These are phyloP conservation scores for Benincasa hispida DNA, from an alignment of 306 rosid species.

Conservation along the genomic window DNA sequence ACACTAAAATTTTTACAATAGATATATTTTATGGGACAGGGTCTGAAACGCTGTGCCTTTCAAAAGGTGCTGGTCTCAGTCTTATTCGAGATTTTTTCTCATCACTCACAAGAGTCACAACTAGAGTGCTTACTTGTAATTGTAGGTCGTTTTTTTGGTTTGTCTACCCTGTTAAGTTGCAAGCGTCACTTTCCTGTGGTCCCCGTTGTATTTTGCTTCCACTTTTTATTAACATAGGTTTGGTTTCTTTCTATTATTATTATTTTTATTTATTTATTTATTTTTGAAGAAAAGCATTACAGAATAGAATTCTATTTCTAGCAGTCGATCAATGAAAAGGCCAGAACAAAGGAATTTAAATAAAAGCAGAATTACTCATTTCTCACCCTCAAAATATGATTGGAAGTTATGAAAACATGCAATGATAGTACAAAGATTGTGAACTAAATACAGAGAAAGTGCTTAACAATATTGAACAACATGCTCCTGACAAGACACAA, in stretches of 20 bases:
- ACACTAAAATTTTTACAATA: not conserved
- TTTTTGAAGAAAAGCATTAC: not conserved
- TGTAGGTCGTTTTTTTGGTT: not conserved
- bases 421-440: not conserved
- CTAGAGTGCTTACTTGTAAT: not conserved
- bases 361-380: not conserved
- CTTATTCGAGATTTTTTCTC: not conserved
- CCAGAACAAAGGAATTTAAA: not conserved
- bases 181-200: too few relatives aligned
- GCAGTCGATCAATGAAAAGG: not conserved
- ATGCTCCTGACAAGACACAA: not conserved
- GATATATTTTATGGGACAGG: not conserved
- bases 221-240: not conserved
- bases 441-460: not conserved
- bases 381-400: not conserved
- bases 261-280: too few relatives aligned
- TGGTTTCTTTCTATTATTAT: not conserved
- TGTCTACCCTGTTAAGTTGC: not conserved
- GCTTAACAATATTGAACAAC: conserved; percentile 1
- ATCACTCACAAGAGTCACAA: not conserved
- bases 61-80: not conserved
- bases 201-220: not conserved
- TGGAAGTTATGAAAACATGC: not conserved
- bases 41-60: not conserved
- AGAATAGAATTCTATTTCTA: not conserved